Percentiles rank a stretch among this genome's conserved stretches.
Conservation (phyloP, 169 alveolate genomes). For the Babesia sp. region DNA sequence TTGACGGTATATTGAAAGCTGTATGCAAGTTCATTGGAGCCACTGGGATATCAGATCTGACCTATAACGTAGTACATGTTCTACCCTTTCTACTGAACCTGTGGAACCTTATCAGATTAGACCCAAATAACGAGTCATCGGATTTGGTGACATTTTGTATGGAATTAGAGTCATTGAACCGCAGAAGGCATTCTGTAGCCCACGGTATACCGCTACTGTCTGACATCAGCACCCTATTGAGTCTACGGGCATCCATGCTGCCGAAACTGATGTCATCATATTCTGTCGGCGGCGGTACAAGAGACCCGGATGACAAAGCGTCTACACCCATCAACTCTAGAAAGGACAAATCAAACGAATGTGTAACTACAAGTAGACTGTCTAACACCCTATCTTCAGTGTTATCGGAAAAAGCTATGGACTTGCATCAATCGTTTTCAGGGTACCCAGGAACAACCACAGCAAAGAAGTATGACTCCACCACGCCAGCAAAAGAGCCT, state of each 20-base stretch:
- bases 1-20: conserved; percentile 15
- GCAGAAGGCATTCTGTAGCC: conserved; percentile 17
- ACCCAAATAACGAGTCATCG: not conserved
- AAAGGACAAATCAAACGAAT: not conserved
- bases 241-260: not conserved
- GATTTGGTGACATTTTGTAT: conserved; percentile 8
- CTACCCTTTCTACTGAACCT: conserved; percentile 9
- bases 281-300: not conserved
- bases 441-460: too few relatives aligned
- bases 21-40: not conserved
- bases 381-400: not conserved
- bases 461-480: not conserved
- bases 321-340: not conserved
- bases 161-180: conserved; percentile 6
- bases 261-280: not conserved
- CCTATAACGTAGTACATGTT: not conserved
- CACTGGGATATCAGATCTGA: not conserved
- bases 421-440: too few relatives aligned
- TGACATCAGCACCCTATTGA: not conserved
- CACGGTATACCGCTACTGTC: conserved; percentile 11
- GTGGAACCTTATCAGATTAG: conserved; percentile 1
- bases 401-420: too few relatives aligned
- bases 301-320: not conserved
- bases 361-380: not conserved
- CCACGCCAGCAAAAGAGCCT: not conserved